A percentile compares a stretch with the other conserved stretches of the same genome.
phyloP scores from a whole-genome alignment of 306 rosid genomes.

The Vigna hirtella region DNA sequence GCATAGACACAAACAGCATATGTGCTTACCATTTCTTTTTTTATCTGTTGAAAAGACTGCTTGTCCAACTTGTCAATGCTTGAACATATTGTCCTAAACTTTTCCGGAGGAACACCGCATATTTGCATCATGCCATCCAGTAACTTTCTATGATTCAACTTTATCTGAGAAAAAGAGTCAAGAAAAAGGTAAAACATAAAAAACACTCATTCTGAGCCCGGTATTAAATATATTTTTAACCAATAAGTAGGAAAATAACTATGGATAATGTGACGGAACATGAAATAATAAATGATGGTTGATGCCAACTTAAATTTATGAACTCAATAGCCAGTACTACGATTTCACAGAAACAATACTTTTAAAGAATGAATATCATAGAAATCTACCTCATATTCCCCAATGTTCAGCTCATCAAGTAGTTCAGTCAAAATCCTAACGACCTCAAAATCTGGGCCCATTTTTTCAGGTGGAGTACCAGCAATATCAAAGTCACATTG shows the following conservation, averaged over 20 bases:
- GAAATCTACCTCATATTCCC: conserved; percentile 83
- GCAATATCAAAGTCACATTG: conserved; percentile 98
- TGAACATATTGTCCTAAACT: conserved; percentile 96
- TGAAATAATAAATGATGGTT: background rate
- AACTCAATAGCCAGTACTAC: conserved; percentile 21
- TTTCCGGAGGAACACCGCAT: conserved; percentile 90
- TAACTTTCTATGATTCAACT: conserved; percentile 85
- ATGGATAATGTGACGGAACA: conserved; percentile 2
- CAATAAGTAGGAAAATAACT: background rate
- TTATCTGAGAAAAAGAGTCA: conserved; percentile 65
- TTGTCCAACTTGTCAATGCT: conserved; percentile 95
- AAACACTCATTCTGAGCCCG: background rate
- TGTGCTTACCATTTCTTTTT: conserved; percentile 82
- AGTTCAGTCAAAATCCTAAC: conserved; percentile 85
- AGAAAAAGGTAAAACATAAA: conserved; percentile 6
- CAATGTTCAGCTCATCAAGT: conserved; percentile 84
- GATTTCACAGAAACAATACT: conserved; percentile 24
- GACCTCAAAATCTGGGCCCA: conserved; percentile 95
- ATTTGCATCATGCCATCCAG: conserved; percentile 95
- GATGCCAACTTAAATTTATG: background rate
- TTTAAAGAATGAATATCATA: conserved; percentile 23
- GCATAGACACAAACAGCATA: conserved; percentile 33
- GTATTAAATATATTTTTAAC: conserved; percentile 18
- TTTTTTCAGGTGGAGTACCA: conserved; percentile 84
- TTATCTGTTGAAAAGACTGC: conserved; percentile 83